Evolutionary conservation across 768 basidiomycete genomes (phyloP).

Genomic region (Tephrocybe sp.): DNA sequence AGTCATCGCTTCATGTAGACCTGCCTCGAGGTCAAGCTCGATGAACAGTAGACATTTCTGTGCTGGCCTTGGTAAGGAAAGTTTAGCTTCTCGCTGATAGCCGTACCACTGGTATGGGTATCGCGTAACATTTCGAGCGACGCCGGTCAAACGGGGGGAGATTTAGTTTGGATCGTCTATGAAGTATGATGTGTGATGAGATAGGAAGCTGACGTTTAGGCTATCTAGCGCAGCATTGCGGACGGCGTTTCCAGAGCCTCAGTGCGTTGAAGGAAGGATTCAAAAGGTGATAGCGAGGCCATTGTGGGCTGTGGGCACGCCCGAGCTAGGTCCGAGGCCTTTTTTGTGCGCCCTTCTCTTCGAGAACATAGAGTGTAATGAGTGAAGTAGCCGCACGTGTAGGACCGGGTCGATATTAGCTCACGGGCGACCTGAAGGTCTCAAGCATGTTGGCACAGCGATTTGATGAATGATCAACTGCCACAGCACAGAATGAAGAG

Average conservation of each 20-base stretch:
- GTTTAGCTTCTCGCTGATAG: slow-evolving; percentile 3
- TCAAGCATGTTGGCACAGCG: background rate
- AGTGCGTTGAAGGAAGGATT: slow-evolving; percentile 3
- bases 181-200: background rate
- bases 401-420: slow-evolving; percentile 5
- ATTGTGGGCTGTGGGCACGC: background rate
- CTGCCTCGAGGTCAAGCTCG: slow-evolving; percentile 8
- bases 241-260: slow-evolving; percentile 1
- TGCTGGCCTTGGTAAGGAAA: background rate
- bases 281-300: slow-evolving; percentile 8
- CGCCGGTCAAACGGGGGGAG: background rate
- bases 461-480: slow-evolving; percentile 3
- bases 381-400: background rate
- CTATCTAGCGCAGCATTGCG: slow-evolving; percentile 14
- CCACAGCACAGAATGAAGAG: background rate
- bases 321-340: slow-evolving; percentile 16
- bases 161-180: slow-evolving; percentile 9
- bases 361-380: slow-evolving; percentile 4
- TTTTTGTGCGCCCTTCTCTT: slow-evolving; percentile 5
- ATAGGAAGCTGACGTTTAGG: slow-evolving; percentile 6
- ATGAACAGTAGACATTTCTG: slow-evolving; percentile 1
- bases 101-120: slow-evolving; percentile 1
- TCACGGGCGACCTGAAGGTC: slow-evolving; percentile 2
- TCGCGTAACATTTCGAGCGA: background rate
- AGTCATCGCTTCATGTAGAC: background rate